Conservation (phyloP, 2,329 filamentous ascomycete genomes). For the Myriangium duriaei region DNA sequence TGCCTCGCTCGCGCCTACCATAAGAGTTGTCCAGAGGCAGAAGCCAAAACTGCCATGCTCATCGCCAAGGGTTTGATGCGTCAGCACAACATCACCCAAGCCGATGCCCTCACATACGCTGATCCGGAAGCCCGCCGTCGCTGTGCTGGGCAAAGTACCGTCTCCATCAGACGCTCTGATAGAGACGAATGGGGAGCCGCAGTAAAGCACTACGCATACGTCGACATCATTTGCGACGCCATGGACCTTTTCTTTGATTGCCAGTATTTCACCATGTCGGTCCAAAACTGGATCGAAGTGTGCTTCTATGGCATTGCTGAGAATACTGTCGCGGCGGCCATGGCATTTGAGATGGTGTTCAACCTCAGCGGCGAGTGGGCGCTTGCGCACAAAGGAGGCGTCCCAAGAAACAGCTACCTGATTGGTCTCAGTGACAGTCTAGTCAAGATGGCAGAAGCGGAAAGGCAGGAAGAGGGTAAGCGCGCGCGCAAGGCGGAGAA, state of each 20-base stretch:
- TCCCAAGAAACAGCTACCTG: constrained; percentile 13
- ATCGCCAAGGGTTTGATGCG: not conserved
- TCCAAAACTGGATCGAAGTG: constrained; percentile 3
- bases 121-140: not conserved
- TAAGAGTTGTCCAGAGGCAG: not conserved
- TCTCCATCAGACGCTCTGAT: not conserved
- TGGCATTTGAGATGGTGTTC: constrained; percentile 18
- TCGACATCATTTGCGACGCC: not conserved
- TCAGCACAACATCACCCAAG: not conserved
- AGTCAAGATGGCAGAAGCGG: not conserved
- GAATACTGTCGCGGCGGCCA: constrained; percentile 16
- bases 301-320: constrained; percentile 18
- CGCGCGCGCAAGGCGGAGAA: not conserved
- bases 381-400: constrained; percentile 9
- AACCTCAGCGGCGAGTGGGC: constrained; percentile 15
- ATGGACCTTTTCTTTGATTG: not conserved
- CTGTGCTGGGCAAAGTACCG: not conserved
- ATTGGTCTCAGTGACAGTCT: constrained; percentile 9
- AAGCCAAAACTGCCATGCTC: not conserved
- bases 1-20: not conserved
- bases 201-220: not conserved
- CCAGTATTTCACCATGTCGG: not conserved
- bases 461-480: not conserved
- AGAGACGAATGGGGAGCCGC: not conserved
- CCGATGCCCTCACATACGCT: not conserved